Conservation (phyloP, 2,329 filamentous ascomycete species). For the Aspergillus hortae region DNA sequence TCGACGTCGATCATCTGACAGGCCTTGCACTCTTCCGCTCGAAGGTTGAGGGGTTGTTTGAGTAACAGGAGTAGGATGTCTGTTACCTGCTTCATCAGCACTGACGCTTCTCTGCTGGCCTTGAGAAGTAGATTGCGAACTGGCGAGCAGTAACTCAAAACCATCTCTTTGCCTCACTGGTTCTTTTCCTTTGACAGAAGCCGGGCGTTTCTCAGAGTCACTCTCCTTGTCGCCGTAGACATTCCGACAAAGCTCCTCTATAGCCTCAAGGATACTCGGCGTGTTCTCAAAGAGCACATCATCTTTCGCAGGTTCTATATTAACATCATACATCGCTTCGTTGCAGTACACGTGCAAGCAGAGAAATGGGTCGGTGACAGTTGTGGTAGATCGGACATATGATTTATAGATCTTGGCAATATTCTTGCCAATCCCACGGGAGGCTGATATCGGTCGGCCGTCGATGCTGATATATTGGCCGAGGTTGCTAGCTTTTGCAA, state of each 20-base stretch:
- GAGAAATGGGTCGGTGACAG: conserved; percentile 53
- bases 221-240: conserved; percentile 11
- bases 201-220: not conserved
- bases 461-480: conserved; percentile 56
- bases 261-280: conserved; percentile 39
- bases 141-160: conserved; percentile 21
- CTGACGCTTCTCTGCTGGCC: too few species aligned
- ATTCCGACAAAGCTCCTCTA: conserved; percentile 36
- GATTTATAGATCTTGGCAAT: conserved; percentile 51
- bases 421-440: conserved; percentile 51
- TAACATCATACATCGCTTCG: conserved; percentile 55
- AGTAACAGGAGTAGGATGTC: not conserved
- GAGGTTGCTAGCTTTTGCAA: conserved; percentile 29
- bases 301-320: conserved; percentile 62
- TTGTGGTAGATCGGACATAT: conserved; percentile 37
- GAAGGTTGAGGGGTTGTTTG: not conserved
- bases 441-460: conserved; percentile 50
- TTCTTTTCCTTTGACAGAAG: conserved; percentile 2
- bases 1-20: not conserved
- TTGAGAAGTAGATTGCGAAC: not conserved
- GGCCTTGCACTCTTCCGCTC: not conserved
- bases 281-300: conserved; percentile 57
- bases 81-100: too few species aligned
- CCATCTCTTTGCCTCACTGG: conserved; percentile 2
- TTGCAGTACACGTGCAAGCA: conserved; percentile 54